Conservation (phyloP, 1,284 basidiomycete species). For the Ceratobasidium sp. region DNA sequence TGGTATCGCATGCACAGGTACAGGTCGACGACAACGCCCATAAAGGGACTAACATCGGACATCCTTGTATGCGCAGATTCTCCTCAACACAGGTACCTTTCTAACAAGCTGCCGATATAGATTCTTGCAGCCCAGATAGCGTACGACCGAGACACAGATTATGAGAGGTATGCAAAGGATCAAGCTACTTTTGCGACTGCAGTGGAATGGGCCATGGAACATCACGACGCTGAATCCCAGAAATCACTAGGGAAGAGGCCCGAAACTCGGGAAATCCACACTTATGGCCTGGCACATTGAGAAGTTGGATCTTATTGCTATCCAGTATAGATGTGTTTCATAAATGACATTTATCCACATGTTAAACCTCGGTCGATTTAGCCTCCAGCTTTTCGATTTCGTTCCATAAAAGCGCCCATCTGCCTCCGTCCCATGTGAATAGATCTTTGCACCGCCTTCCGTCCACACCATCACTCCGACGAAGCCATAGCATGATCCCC, state of each 20-base stretch:
- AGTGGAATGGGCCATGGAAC: constrained; percentile 39
- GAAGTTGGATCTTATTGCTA: not conserved
- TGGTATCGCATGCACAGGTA: constrained; percentile 78
- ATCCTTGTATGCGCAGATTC: constrained; percentile 64
- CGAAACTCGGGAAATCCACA: not conserved
- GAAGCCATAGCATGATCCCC: constrained; percentile 12
- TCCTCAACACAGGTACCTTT: not conserved
- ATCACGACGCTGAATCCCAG: not conserved
- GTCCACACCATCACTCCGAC: constrained; percentile 10
- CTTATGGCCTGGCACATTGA: constrained; percentile 19
- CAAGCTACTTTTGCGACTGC: constrained; percentile 20
- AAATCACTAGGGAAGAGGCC: not conserved
- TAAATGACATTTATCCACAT: not conserved
- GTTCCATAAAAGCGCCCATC: constrained; percentile 22
- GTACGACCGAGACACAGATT: constrained; percentile 31
- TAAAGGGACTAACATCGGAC: constrained; percentile 84
- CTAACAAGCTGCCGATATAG: too few species aligned
- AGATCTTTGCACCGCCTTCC: constrained; percentile 3
- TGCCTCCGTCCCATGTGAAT: constrained; percentile 19
- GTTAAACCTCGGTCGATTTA: constrained; percentile 13
- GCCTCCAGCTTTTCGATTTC: constrained; percentile 16
- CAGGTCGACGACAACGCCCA: constrained; percentile 72
- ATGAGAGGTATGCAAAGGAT: constrained; percentile 34
- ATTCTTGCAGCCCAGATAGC: constrained; percentile 41
- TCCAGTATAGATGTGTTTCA: not conserved